Base-by-base conservation (phyloP, 441 rosid genomes). In the Eugenia klotzschiana region DNA sequence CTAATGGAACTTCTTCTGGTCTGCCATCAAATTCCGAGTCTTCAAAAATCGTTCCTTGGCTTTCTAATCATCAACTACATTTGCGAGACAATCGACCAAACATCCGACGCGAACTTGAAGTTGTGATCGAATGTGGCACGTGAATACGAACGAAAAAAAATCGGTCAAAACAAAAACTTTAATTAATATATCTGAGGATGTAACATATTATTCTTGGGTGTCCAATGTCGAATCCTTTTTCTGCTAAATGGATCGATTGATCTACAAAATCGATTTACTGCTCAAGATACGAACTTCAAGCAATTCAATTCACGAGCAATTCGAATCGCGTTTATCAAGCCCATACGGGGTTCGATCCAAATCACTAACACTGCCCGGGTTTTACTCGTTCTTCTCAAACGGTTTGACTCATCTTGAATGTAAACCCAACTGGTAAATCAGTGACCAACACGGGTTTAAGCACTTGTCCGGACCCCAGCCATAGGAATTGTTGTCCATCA, bases 321-420 rank as follows among this genome's bases (percentile, higher is more conserved):
- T 29, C 16, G 0, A 60, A 29, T 29, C 0, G 3, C 27, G 9
- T 60, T 16, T 27, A 5, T 60, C 6, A 8, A 0, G 0, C 6
- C 29, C 23, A 4, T 29, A 16, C 16, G 41, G 0, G 3, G 0
- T 2, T 60, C 3, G 3, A 29, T 27, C 6, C 11, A 29, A 60
- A 60, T 60, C 73, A 29, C 0, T 0, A 0, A 18, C 0, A 8
- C 3, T 10, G 8, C 18, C 6, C 0, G 4, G 14, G 1, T 64
- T 64, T 4, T 18, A 37, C 13, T 64, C 1, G 0, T 64, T 64
- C 0, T 64, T 18, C 2, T 29, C n/a, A 18, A 60, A 4, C 18
- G 0, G 0, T 2, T 64, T 0, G 0, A 18, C 14, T 18, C 0
- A 11, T 33, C 43, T 33, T 2, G 6, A 64, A 29, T 2, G 5